A percentile compares a stretch with the other conserved stretches of the same genome.
phyloP scores from a whole-genome alignment of 108 stramenopile genomes.

The Fistulifera solaris region DNA sequence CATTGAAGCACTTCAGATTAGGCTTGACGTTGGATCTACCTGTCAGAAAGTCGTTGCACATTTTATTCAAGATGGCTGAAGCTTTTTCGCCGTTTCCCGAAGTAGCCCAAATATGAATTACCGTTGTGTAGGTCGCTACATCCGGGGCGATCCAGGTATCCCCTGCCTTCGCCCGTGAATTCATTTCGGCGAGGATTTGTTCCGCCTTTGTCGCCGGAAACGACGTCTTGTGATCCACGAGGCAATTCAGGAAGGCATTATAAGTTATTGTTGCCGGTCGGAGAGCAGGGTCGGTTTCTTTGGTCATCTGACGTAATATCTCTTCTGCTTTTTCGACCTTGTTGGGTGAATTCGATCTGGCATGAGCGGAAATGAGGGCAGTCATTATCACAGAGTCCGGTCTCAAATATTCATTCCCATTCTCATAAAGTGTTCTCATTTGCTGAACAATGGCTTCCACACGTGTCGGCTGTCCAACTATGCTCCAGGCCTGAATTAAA shows the following conservation, averaged over 20 bases:
- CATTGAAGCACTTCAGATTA: conserved; percentile 23
- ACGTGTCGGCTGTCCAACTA: not conserved
- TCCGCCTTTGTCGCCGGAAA: conserved; percentile 6
- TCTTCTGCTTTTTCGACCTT: conserved; percentile 17
- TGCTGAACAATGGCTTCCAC: not conserved
- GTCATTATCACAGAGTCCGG: not conserved
- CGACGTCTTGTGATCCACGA: not conserved
- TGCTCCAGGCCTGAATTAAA: not conserved
- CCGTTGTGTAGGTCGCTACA: not conserved
- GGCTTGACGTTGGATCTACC: conserved; percentile 22
- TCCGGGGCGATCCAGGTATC: not conserved
- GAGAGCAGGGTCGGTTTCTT: conserved; percentile 17
- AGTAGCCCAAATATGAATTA: conserved; percentile 20
- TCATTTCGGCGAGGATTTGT: not conserved
- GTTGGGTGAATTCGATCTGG: not conserved
- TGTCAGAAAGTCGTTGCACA: conserved; percentile 11
- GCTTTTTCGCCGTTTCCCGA: conserved; percentile 14
- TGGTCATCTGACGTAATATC: conserved; percentile 32
- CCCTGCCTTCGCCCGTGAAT: not conserved
- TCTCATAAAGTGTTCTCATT: not conserved
- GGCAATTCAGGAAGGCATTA: conserved; percentile 4
- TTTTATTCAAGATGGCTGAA: conserved; percentile 10
- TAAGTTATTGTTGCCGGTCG: conserved; percentile 24
- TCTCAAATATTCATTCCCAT: not conserved
- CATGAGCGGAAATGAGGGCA: not conserved